Base-by-base conservation (phyloP, 2,329 filamentous ascomycete genomes). In the Venturia pyrina region DNA sequence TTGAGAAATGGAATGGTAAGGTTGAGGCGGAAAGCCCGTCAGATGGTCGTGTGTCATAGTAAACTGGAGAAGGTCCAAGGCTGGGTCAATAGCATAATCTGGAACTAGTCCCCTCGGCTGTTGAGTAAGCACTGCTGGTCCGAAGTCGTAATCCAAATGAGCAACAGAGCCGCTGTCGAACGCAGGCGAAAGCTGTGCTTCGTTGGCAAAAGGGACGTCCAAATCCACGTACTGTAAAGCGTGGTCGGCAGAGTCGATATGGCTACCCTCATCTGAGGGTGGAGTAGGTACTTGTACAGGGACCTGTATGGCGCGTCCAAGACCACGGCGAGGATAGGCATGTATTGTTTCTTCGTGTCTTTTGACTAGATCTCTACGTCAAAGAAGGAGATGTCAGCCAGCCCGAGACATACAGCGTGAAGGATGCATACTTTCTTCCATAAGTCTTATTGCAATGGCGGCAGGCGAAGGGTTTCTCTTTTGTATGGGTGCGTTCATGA, bases 261-360 rank as follows among this genome's bases (percentile, higher is more conserved):
- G 21, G 48, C 48, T 53, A 4, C 48, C 48, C 24, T 53, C 48
- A 10, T 53, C 48, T 13, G 48, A 53, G 5, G 48, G 48, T 1
- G 48, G 48, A 28, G 48, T 32, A 15, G 48, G 48, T 28, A 28
- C 21, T 7, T 53, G 48, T 1, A 53, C 21, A 24, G 48, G 48
- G 21, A 53, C 48, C 21, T 13, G 48, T 28, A 21, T 19, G n/a
- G 6, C 53, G 19, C 28, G 53, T 37, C 19, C 53, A 59, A 59
- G 11, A 59, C 28, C 32, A 37, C 32, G 28, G 4, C 53, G 53
- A 40, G 32, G 53, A 11, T 59, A 32, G 10, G 32, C 53, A n/a
- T 59, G 53, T 34, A 59, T 59, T 7, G 53, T 59, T 37, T 59
- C 53, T 37, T 59, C 53, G 53, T 59, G 53, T 15, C 53, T 59